These are phyloP conservation scores for Hanseniaspora uvarum DNA, from an alignment of 1,139 yeast species.

Conservation along the genomic window DNA sequence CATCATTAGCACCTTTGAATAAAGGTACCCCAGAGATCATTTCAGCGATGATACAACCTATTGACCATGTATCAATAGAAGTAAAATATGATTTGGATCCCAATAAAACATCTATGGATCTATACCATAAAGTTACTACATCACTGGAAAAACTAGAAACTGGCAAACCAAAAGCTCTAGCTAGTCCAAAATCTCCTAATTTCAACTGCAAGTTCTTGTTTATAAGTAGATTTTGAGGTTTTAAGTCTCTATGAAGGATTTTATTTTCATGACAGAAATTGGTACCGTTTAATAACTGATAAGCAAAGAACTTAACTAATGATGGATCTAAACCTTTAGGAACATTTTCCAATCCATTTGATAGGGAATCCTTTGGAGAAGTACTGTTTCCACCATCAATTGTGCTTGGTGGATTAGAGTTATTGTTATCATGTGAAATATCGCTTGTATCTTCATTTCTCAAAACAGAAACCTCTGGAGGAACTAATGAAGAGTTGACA, in stretches of 20 bases:
- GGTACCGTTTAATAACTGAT: slow-evolving; percentile 80
- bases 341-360: background rate
- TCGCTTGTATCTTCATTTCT: slow-evolving; percentile 26
- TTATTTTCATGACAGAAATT: slow-evolving; percentile 92
- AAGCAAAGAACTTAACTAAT: slow-evolving; percentile 87
- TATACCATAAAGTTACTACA: slow-evolving; percentile 95
- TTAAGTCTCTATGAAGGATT: slow-evolving; percentile 87
- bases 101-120: slow-evolving; percentile 93
- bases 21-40: slow-evolving; percentile 97
- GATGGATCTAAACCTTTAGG: slow-evolving; percentile 41
- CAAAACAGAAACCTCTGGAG: slow-evolving; percentile 30
- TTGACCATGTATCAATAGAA: slow-evolving; percentile 96
- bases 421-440: slow-evolving; percentile 4
- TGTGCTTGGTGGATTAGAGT: background rate
- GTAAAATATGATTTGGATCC: slow-evolving; percentile 94
- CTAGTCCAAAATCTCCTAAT: slow-evolving; percentile 94
- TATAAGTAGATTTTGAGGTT: slow-evolving; percentile 87
- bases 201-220: slow-evolving; percentile 82
- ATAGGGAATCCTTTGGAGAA: background rate
- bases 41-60: slow-evolving; percentile 95
- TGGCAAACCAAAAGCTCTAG: slow-evolving; percentile 96
- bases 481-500: slow-evolving; percentile 16
- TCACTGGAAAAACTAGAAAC: slow-evolving; percentile 95
- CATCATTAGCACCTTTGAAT: slow-evolving; percentile 93
- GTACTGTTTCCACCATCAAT: background rate